Evolutionary conservation across 176 grass and related monocot genomes (phyloP).

Genomic region (Paspalum vaginatum): DNA sequence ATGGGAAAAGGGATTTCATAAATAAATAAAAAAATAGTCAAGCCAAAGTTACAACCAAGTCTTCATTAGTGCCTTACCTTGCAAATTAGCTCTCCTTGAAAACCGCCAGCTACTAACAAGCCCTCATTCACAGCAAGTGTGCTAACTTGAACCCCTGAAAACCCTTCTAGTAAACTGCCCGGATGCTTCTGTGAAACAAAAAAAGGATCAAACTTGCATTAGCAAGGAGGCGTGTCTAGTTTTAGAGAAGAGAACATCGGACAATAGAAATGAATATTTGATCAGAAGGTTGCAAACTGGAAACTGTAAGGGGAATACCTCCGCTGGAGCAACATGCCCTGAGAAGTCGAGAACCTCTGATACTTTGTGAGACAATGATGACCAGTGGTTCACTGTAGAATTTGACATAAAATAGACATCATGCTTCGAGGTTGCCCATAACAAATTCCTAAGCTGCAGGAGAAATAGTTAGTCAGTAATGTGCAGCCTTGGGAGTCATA

Average conservation of each 20-base stretch:
- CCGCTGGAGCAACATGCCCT: slow-evolving; percentile 69
- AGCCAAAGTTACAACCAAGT: slow-evolving; percentile 10
- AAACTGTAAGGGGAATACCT: slow-evolving; percentile 59
- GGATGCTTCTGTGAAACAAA: slow-evolving; percentile 66
- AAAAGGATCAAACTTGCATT: slow-evolving; percentile 21
- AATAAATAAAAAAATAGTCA: background rate
- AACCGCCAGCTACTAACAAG: slow-evolving; percentile 87
- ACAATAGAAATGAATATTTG: slow-evolving; percentile 26
- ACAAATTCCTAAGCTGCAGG: slow-evolving; percentile 86
- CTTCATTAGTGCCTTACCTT: slow-evolving; percentile 53
- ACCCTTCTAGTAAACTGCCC: slow-evolving; percentile 77
- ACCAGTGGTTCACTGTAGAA: slow-evolving; percentile 82
- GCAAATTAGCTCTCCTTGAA: slow-evolving; percentile 92
- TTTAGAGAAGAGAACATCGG: slow-evolving; percentile 1
- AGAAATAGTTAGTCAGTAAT: slow-evolving; percentile 38
- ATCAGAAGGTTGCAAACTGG: background rate
- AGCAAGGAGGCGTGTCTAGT: background rate
- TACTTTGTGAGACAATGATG: slow-evolving; percentile 60
- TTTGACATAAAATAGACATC: slow-evolving; percentile 96
- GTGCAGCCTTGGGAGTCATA: slow-evolving; percentile 23
- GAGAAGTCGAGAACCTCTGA: slow-evolving; percentile 76
- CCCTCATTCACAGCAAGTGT: slow-evolving; percentile 86
- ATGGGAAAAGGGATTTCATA: background rate
- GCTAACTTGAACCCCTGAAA: slow-evolving; percentile 81
- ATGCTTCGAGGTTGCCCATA: slow-evolving; percentile 96